Base-by-base conservation (phyloP, 352 stramenopile genomes). In the Globisporangium yorkense region DNA sequence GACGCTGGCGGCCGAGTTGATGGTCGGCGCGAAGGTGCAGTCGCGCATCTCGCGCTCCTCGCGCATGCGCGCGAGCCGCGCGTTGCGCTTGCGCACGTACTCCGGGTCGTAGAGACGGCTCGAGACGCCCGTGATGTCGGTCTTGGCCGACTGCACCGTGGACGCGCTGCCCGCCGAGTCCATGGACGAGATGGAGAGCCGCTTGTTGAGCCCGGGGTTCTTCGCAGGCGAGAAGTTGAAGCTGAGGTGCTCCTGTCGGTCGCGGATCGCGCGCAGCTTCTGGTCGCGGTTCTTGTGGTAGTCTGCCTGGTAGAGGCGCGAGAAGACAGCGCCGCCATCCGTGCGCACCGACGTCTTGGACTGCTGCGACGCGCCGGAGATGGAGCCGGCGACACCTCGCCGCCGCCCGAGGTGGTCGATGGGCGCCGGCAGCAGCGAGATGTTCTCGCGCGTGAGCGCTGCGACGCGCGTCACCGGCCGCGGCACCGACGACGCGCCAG, bases 81-180 rank as follows among this genome's bases (percentile, higher is more conserved):
- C 80, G 49, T 84, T 88, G 55, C 84, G 80, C 58, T 92, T 91
- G 44, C 71, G 71, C 54, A 92, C 70, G 65, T 94, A 94, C 9
- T 92, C 82, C 7, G 84, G 82, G 62, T 94, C 82, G 69, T 94
- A 94, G 41, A 94, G 69, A 2, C 84, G 80, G 39, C 80, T 92
- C 12, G 84, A 92, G 35, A 91, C 68, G 57, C 79, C 84, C 33
- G 82, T 60, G 24, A 90, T 67, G 61, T 94, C 84, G 43, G 84
- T 94, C 67, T 89, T 91, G 57, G 80, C 72, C 21, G 81, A 91
- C 54, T 74, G 67, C 65, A 87, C 76, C 7, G 41, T 46, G 13
- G 67, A 75, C 18, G 76, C 85, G 18, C 77, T 88, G 29, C 71
- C 75, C 37, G 86, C 61, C 41, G 84, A 94, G 45, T 88, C 77